A percentile compares a stretch with the other conserved stretches of the same genome.
phyloP scores from a whole-genome alignment of 139 green algal species.

The Choricystis sp. region DNA sequence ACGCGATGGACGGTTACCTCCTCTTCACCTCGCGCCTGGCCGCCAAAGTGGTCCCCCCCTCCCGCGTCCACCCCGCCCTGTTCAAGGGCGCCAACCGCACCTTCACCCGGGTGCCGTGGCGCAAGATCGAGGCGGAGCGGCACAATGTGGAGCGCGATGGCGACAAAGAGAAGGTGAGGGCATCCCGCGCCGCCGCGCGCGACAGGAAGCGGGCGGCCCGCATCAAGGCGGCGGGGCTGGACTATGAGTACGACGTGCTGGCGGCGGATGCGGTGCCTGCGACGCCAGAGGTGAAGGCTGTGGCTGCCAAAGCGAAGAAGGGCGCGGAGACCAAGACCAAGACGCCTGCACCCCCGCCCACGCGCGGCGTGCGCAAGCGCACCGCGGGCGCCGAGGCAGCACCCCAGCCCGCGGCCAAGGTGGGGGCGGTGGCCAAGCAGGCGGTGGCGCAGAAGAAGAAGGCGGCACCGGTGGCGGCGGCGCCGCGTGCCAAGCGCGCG shows the following conservation, averaged over 20 bases:
- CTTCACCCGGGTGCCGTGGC: constrained; percentile 54
- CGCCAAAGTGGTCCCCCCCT: constrained; percentile 16
- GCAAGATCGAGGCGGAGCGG: constrained; percentile 48
- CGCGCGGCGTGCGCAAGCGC: too few relatives aligned
- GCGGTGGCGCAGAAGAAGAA: not conserved
- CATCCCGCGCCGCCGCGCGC: constrained; percentile 18
- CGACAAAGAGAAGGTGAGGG: constrained; percentile 14
- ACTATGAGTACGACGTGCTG: constrained; percentile 58
- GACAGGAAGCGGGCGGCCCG: constrained; percentile 34
- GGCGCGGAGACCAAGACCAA: not conserved
- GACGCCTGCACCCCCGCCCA: too few relatives aligned
- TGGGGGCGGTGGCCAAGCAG: not conserved
- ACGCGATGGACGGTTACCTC: constrained; percentile 84
- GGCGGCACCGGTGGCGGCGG: too few relatives aligned
- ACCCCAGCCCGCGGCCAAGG: not conserved
- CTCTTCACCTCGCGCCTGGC: constrained; percentile 61
- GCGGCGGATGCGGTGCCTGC: not conserved
- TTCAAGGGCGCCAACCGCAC: constrained; percentile 61
- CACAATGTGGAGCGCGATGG: constrained; percentile 46
- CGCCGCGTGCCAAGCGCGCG: not conserved
- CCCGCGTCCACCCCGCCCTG: constrained; percentile 45
- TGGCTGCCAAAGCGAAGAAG: not conserved
- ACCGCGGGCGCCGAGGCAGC: too few relatives aligned
- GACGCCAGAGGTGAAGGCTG: not conserved
- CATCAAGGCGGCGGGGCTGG: constrained; percentile 54